phyloP scores from a whole-genome alignment of 352 stramenopile species.

The Detonula confervacea region DNA sequence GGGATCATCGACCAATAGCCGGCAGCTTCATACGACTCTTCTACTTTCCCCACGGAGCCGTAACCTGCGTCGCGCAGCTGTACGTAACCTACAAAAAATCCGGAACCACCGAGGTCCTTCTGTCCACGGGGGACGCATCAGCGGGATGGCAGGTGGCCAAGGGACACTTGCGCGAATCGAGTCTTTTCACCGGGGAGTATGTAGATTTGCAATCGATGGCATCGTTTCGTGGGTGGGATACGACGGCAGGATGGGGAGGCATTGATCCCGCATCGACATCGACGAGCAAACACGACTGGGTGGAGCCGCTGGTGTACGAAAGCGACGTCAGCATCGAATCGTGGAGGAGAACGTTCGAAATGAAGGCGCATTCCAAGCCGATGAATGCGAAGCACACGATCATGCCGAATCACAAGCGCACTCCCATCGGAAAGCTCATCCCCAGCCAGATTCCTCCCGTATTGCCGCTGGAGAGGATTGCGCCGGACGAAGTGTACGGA shows the following conservation, averaged over 20 bases:
- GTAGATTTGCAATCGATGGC: conserved; percentile 50
- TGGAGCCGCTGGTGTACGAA: conserved; percentile 36
- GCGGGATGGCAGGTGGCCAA: conserved; percentile 58
- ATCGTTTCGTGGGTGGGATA: conserved; percentile 47
- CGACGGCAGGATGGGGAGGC: conserved; percentile 23
- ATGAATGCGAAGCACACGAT: neutral
- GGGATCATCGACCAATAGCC: conserved; percentile 58
- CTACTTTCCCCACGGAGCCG: conserved; percentile 42
- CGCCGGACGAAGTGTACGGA: conserved; percentile 50
- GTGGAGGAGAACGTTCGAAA: conserved; percentile 40
- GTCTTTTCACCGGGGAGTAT: conserved; percentile 56
- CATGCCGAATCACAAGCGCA: conserved; percentile 29
- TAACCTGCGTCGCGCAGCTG: conserved; percentile 52
- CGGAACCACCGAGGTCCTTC: conserved; percentile 39
- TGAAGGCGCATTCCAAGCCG: conserved; percentile 32
- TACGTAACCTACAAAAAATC: conserved; percentile 52
- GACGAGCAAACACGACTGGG: conserved; percentile 29
- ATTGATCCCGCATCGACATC: conserved; percentile 1
- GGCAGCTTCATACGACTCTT: conserved; percentile 50
- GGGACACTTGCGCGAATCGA: conserved; percentile 48
- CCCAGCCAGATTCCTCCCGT: conserved; percentile 55
- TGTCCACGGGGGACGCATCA: conserved; percentile 29
- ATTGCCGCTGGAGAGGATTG: conserved; percentile 47
- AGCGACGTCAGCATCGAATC: conserved; percentile 44
- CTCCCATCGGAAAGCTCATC: conserved; percentile 54